Evolutionary conservation across 768 basidiomycete species (phyloP).

Genomic region (Mycena vitilis): DNA sequence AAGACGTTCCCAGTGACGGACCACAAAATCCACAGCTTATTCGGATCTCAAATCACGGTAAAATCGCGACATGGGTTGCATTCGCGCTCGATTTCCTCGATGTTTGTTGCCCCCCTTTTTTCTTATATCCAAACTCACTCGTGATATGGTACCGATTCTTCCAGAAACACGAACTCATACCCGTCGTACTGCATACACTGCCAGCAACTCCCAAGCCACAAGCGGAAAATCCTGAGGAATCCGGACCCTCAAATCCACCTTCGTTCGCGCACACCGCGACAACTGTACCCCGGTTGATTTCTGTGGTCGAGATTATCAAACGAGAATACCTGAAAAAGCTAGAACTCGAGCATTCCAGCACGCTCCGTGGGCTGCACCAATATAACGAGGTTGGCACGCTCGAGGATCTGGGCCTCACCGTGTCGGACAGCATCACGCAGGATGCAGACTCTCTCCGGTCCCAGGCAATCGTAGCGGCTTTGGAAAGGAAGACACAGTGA

Average conservation of each 20-base stretch:
- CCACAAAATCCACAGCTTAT: conserved; percentile 46
- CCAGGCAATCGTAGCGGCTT: conserved; percentile 51
- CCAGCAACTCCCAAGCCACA: conserved; percentile 47
- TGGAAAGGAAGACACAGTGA: conserved; percentile 73
- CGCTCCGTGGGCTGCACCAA: conserved; percentile 72
- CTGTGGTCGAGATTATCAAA: conserved; percentile 87
- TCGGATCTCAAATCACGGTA: conserved; percentile 68
- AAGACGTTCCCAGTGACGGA: conserved; percentile 10
- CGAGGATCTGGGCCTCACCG: conserved; percentile 51
- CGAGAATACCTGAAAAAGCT: conserved; percentile 76
- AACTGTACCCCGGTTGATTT: conserved; percentile 72
- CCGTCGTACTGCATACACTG: conserved; percentile 70
- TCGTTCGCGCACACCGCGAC: conserved; percentile 49
- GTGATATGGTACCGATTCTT: background rate
- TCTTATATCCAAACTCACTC: background rate
- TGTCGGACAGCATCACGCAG: conserved; percentile 25
- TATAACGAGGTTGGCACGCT: conserved; percentile 78
- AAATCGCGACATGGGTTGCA: conserved; percentile 63
- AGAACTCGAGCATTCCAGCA: conserved; percentile 53
- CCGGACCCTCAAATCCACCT: conserved; percentile 24
- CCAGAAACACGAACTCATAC: conserved; percentile 60
- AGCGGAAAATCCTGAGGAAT: conserved; percentile 17
- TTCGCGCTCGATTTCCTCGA: conserved; percentile 66
- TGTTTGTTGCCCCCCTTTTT: conserved; percentile 46
- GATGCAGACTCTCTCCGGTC: conserved; percentile 44